Base-by-base conservation (phyloP, 495 filamentous ascomycete genomes). In the Tuber aestivum region DNA sequence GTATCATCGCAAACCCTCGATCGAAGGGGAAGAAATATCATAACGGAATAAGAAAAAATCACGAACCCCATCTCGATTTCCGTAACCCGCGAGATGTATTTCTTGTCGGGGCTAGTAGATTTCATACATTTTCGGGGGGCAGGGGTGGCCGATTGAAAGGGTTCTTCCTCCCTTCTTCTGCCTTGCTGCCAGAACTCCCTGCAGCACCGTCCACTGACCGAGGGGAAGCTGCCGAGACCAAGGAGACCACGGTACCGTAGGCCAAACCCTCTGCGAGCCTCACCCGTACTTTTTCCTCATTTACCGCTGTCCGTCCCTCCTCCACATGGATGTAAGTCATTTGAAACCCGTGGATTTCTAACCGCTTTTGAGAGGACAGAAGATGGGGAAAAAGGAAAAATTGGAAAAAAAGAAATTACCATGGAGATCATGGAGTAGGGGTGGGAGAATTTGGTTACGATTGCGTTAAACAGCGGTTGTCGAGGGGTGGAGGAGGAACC, bases 111-210 rank as follows among this genome's bases (percentile, higher is more conserved):
- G 56, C 32, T 65, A 65, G 56, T n/a, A 65, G 56, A 65, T 65
- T 65, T 65, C 56, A 65, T 65, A 65, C 56, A 65, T 65, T 65
- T 65, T 65, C 56, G n/a, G 56, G 56, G n/a, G n/a, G 56, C 27
- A 12, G 56, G 27, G 56, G n/a, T 65, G 56, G n/a, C 56, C 56
- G 56, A 65, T 65, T 32, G 3, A 65, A 32, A 32, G 56, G 56
- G 21, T 56, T n/a, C 32, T 65, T 65, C 23, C 32, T 65, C 32
- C n/a, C n/a, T 18, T 65, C n/a, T 32, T 9, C 56, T 32, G n/a
- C 56, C n/a, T n/a, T 65, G 56, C 56, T 32, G 56, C 56, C 12
- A 65, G 12, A 65, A 65, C 27, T 65, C 56, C 56, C 56, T 65
- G 56, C 56, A 65, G 56, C 10, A 10, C 56, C n/a, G 7, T 50